Percentiles rank a stretch among this genome's conserved stretches.
phyloP scores from a whole-genome alignment of 2,329 filamentous ascomycete species.

The Penicillium sp. region DNA sequence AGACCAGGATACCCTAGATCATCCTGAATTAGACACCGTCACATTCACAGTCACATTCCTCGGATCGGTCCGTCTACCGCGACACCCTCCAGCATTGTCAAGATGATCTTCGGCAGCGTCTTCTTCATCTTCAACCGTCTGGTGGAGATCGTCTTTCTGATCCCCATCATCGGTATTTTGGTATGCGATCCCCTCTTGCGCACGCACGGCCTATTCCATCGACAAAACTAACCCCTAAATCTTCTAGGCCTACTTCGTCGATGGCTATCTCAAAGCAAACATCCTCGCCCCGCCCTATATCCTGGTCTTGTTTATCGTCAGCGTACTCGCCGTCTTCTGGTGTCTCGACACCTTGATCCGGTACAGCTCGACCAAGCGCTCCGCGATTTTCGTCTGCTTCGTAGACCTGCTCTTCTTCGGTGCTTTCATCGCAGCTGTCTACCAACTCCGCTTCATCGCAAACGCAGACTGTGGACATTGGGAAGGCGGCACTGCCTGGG shows the following conservation, averaged over 20 bases:
- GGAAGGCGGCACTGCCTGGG: constrained; percentile 55
- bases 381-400: constrained; percentile 63
- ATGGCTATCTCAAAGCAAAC: constrained; percentile 61
- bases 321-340: constrained; percentile 65
- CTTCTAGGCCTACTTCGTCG: constrained; percentile 61
- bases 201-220: not conserved
- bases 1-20: not conserved
- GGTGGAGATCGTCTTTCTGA: constrained; percentile 64
- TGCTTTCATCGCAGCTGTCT: constrained; percentile 65
- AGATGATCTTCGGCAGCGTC: constrained; percentile 56
- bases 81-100: not conserved
- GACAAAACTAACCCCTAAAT: not conserved
- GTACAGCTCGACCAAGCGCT: constrained; percentile 63
- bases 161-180: constrained; percentile 67
- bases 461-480: constrained; percentile 70
- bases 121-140: constrained; percentile 67
- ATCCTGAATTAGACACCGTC: no score
- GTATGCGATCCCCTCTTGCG: constrained; percentile 35
- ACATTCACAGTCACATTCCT: constrained; percentile 31
- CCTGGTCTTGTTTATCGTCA: constrained; percentile 68
- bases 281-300: constrained; percentile 64
- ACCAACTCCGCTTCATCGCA: constrained; percentile 61
- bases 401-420: constrained; percentile 66
- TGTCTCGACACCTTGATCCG: constrained; percentile 63
- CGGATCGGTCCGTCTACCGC: constrained; percentile 13